Percentiles rank a stretch among this genome's conserved stretches.
phyloP scores from a whole-genome alignment of 1,284 basidiomycete species.

The Phellopilus nigrolimitatus region DNA sequence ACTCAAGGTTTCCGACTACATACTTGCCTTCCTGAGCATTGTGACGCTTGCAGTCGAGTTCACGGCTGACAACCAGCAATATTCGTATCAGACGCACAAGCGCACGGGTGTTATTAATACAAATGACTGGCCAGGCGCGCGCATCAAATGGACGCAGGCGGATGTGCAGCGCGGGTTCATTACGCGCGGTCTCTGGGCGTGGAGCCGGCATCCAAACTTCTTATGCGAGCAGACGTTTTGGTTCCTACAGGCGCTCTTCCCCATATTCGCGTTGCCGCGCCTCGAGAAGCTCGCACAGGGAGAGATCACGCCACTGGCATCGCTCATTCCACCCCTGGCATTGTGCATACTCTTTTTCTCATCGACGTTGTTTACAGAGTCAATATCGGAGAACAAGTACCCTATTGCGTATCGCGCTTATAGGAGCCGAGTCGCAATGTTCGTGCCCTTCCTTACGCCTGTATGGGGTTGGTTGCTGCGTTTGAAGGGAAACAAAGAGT shows the following conservation, averaged over 20 bases:
- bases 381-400: conserved; percentile 75
- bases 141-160: conserved; percentile 55
- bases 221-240: conserved; percentile 86
- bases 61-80: conserved; percentile 88
- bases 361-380: conserved; percentile 78
- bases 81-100: conserved; percentile 80
- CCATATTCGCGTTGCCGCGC: conserved; percentile 46
- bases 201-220: conserved; percentile 89
- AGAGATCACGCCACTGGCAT: conserved; percentile 33
- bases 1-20: conserved; percentile 60
- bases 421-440: conserved; percentile 79
- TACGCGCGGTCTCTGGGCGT: conserved; percentile 81
- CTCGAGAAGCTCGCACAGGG: conserved; percentile 24
- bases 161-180: conserved; percentile 81
- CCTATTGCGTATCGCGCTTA: conserved; percentile 69
- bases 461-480: conserved; percentile 36
- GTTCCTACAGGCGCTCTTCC: conserved; percentile 67
- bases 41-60: conserved; percentile 67
- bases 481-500: conserved; percentile 31
- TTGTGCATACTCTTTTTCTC: conserved; percentile 66
- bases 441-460: conserved; percentile 54
- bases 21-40: conserved; percentile 58
- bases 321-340: conserved; percentile 50
- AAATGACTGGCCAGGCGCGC: conserved; percentile 63
- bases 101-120: conserved; percentile 39